These are phyloP conservation scores for Plasmodium vinckei DNA, from an alignment of 169 alveolate species.

Conservation along the genomic window DNA sequence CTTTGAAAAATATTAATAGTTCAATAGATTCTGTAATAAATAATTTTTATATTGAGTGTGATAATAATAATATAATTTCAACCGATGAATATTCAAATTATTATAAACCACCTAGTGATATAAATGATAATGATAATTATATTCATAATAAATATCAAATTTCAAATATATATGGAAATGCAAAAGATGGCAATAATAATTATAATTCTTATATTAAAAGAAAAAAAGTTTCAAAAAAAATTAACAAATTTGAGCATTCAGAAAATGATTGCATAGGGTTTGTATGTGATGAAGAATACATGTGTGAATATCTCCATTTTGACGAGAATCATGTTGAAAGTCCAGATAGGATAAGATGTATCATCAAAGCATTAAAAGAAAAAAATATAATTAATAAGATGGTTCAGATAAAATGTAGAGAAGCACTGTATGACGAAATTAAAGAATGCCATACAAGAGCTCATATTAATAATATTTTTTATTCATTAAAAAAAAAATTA, in stretches of 20 bases:
- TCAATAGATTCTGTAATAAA: slow-evolving; percentile 2
- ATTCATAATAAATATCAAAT: background rate
- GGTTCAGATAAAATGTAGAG: slow-evolving; percentile 68
- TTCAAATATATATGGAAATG: background rate
- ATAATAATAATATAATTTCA: background rate
- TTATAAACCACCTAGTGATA: background rate
- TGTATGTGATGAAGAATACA: slow-evolving; percentile 59
- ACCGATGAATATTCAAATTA: background rate
- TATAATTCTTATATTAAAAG: background rate
- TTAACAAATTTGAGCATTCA: background rate
- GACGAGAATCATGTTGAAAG: slow-evolving; percentile 59
- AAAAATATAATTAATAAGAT: slow-evolving; percentile 66
- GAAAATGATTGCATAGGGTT: slow-evolving; percentile 71
- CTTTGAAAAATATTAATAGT: slow-evolving; percentile 11
- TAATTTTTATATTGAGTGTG: slow-evolving; percentile 41
- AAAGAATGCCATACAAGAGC: slow-evolving; percentile 52
- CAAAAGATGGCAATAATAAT: background rate
- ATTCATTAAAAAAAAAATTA: slow-evolving; percentile 43
- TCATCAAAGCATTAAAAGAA: slow-evolving; percentile 47
- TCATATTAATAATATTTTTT: slow-evolving; percentile 57
- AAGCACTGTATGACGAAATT: slow-evolving; percentile 56
- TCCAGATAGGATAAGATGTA: slow-evolving; percentile 43
- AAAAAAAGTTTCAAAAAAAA: slow-evolving; percentile 2
- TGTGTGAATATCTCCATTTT: slow-evolving; percentile 43
- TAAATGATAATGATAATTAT: background rate